Evolutionary conservation across 192 early-diverging fungal genomes (phyloP), one percentile per base, ranked within the genome.

Genomic region (Glomus cerebriforme): DNA sequence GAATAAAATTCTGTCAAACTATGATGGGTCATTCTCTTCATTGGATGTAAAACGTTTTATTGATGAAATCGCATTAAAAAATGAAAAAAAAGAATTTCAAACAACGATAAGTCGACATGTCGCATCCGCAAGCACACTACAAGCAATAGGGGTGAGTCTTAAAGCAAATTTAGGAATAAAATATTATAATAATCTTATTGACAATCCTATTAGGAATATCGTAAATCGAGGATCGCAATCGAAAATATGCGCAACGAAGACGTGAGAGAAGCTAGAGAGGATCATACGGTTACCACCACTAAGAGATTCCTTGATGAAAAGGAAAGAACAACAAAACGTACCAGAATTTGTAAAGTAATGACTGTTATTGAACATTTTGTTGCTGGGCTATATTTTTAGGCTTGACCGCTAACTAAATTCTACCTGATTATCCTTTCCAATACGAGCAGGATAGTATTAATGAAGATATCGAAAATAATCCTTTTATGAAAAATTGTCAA

Each of bases 381-480:
- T 77, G 35, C 60, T 64, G 35, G 62, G 34, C 17, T 65, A 75
- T 24, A 17, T 17, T 19, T 43, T 43, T 32, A 70, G 17, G 5
- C 32, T 43, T 70, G 68, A 39, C 68, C 37, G 15, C 31, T 70
- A 70, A 43, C 68, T 49, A 49, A 74, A 74, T 34, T 74, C 31
- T 74, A 74, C 31, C 58, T 64, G n/a, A 77, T 77, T 77, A 64
- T n/a, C 35, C 75, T 47, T 76, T 76, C 37, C 62, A 76, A 76
- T 76, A 76, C 24, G 32, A 62, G 29, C 62, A 64, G 75, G 75
- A 62, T 47, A 37, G 26, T 27, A 26, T 39, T 26, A 37, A 76
- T 37, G 74, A 76, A 64, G 59, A 26, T 63, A 64, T 31, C 1
- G 59, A 76, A 76, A 39, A 64, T 24, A 29, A 63, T 76, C 22